A percentile compares a stretch with the other conserved stretches of the same genome.
Conservation (phyloP, 2,329 filamentous ascomycete genomes). For the Sclerotinia glacialis region DNA sequence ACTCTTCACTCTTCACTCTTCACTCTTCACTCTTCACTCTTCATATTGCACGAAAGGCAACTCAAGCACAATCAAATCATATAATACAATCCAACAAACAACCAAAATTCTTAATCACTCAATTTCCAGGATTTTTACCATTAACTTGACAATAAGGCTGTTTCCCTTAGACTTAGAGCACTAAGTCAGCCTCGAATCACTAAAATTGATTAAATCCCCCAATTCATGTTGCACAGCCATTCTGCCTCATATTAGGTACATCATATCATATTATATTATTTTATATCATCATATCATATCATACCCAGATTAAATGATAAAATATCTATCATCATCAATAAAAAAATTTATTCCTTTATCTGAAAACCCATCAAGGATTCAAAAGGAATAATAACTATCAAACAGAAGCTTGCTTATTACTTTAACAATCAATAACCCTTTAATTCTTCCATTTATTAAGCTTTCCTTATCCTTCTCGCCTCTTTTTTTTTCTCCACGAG, state of each 20-base stretch:
- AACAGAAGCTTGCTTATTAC: background rate
- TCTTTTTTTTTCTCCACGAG: conserved; percentile 5
- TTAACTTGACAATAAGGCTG: background rate
- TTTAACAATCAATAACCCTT: background rate
- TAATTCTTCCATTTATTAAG: background rate
- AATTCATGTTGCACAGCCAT: background rate
- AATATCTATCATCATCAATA: background rate
- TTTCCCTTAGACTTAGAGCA: background rate
- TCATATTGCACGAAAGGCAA: too few relatives aligned
- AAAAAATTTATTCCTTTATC: background rate
- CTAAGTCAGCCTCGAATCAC: background rate
- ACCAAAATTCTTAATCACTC: background rate
- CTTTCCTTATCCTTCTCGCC: conserved; percentile 8
- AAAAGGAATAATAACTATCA: background rate
- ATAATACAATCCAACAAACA: background rate
- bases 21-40: too few relatives aligned
- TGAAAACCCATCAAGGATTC: background rate
- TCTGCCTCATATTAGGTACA: background rate
- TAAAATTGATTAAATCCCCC: background rate
- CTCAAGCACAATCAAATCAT: background rate
- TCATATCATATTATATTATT: background rate
- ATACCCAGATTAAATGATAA: background rate
- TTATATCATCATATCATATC: background rate
- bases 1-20: too few relatives aligned
- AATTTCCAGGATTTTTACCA: background rate